Base-by-base conservation (phyloP, 352 stramenopile genomes). In the Pythium dissimile region DNA sequence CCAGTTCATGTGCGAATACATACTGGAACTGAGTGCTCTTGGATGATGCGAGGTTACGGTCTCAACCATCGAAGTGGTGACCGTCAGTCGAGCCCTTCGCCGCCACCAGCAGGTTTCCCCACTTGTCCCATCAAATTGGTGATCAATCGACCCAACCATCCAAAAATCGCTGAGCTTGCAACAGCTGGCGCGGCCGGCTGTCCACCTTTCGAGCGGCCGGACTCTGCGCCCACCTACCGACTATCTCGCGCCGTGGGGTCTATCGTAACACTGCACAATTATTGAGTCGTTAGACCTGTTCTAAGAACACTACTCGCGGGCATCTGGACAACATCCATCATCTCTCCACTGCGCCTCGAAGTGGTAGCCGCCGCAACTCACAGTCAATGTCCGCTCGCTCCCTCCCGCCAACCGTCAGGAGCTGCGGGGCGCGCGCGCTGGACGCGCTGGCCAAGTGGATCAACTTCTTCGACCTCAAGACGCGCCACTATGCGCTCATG, bases 381-480 rank as follows among this genome's bases (percentile, higher is more conserved):
- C n/a, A n/a, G n/a, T n/a, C n/a, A n/a, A n/a, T n/a, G n/a, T n/a
- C n/a, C n/a, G n/a, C n/a, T n/a, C n/a, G n/a, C n/a, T n/a, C n/a
- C n/a, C n/a, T n/a, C n/a, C n/a, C n/a, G n/a, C n/a, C n/a, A n/a
- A 41, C 10, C 45, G 41, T 30, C 27, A 52, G 38, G 45, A n/a
- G 45, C 45, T 52, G 45, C 45, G 30, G 41, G 10, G 30, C 37
- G 48, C 32, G 48, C 35, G 37, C 48, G 48, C 24, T 60, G 34
- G 77, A 87, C 32, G 57, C 64, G 13, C 71, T 77, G 61, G 77
- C 83, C 20, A 62, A 73, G 57, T 80, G 73, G 56, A 78, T 84
- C 63, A 85, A 80, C 60, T 87, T 87, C 65, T 83, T 87, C 53
- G 68, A 84, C 55, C 67, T 75, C 44, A 87, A 85, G 57, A 84